Conservation (phyloP, 1,139 yeast genomes). For the Suhomyces bolitotheri region DNA sequence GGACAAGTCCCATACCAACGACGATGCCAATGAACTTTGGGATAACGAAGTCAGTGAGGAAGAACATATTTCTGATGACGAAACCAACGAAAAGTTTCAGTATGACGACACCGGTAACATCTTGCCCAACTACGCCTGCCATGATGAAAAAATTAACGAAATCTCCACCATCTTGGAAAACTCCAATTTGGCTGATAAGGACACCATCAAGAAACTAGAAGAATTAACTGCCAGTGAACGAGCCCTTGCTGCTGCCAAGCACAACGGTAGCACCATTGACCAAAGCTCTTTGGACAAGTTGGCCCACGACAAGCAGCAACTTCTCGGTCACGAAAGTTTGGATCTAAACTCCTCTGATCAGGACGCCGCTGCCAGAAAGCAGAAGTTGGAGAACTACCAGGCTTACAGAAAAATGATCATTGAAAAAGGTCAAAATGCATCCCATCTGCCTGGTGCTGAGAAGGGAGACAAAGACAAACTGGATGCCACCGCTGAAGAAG, state of each 20-base stretch:
- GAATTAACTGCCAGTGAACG: slow-evolving; percentile 60
- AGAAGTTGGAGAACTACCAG: slow-evolving; percentile 46
- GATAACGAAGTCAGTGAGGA: slow-evolving; percentile 58
- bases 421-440: slow-evolving; percentile 24
- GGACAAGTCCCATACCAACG: slow-evolving; percentile 19
- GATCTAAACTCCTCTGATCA: slow-evolving; percentile 45
- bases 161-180: slow-evolving; percentile 47
- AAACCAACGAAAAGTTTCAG: slow-evolving; percentile 54
- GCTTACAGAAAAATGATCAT: slow-evolving; percentile 52
- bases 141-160: slow-evolving; percentile 46
- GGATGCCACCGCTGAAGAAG: slow-evolving; percentile 11
- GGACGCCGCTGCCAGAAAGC: slow-evolving; percentile 47
- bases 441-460: not conserved
- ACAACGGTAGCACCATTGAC: slow-evolving; percentile 51
- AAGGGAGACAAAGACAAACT: slow-evolving; percentile 3
- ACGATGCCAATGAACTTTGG: slow-evolving; percentile 27
- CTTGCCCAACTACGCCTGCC: slow-evolving; percentile 58
- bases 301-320: slow-evolving; percentile 38
- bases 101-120: slow-evolving; percentile 63
- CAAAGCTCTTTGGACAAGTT: slow-evolving; percentile 42
- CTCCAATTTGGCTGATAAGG: slow-evolving; percentile 40
- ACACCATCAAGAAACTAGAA: slow-evolving; percentile 51
- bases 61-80: slow-evolving; percentile 66
- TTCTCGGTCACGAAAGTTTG: slow-evolving; percentile 46
- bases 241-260: slow-evolving; percentile 60